Evolutionary conservation across 1,284 basidiomycete genomes (phyloP).

Genomic region (Blastosporella zonata): DNA sequence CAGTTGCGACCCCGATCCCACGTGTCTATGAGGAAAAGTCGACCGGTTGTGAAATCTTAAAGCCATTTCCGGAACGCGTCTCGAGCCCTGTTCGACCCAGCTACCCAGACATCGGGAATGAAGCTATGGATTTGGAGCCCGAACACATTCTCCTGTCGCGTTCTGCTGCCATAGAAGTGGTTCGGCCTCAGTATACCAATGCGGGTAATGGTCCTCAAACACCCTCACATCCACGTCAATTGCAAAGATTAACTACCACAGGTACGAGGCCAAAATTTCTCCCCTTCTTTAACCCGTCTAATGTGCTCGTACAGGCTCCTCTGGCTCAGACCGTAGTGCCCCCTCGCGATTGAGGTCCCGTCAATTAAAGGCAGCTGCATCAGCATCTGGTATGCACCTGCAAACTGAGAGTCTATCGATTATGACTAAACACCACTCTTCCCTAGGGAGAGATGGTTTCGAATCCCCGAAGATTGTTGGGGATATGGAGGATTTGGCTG

Average conservation of each 20-base stretch:
- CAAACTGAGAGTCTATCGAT: no score
- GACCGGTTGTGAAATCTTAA: neutral
- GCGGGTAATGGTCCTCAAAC: neutral
- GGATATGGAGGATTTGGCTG: neutral
- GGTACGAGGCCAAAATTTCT: neutral
- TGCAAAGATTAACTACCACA: neutral
- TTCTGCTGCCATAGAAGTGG: neutral
- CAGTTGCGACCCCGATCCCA: constrained; percentile 1
- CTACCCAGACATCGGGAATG: constrained; percentile 1
- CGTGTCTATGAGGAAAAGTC: constrained; percentile 6
- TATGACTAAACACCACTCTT: neutral
- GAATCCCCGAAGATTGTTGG: neutral
- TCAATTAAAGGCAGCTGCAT: neutral
- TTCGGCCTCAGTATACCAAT: neutral
- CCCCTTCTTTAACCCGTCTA: neutral
- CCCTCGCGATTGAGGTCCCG: neutral
- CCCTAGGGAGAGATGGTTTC: neutral
- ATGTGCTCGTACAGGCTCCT: neutral
- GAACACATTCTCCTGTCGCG: neutral
- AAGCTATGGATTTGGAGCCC: neutral
- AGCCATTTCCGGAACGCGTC: neutral
- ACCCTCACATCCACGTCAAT: neutral
- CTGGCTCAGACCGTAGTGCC: neutral
- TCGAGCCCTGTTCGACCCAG: neutral
- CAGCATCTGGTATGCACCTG: neutral